Evolutionary conservation across 495 filamentous ascomycete species (phyloP), one percentile per base, ranked within the genome.

Genomic region (Neurospora sp.): DNA sequence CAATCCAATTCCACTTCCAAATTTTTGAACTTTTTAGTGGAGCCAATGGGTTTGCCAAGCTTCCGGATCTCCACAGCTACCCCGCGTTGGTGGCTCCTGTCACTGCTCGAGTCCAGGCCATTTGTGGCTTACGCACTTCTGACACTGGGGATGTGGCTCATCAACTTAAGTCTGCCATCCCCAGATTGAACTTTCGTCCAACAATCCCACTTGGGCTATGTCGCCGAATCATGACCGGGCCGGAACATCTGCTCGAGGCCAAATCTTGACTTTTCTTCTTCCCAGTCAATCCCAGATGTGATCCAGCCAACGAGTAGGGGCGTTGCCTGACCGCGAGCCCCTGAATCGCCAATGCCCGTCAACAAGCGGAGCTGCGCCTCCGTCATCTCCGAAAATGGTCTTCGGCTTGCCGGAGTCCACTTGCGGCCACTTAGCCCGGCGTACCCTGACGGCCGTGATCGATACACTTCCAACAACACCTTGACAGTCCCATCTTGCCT

Each of bases 1-100:
- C 53, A 31, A 61, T 61, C 12, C 22, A 59, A 53, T 59, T 27
- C 48, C 22, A 14, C 48, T 18, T 65, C 37, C 71, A 35, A 72
- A 72, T 72, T 75, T 74, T 74, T 73, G 20, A 77, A 75, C 75
- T 79, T 79, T 78, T 79, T 73, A 71, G 78, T 78, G 78, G 78
- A 69, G 75, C 40, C n/a, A 37, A 35, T 1, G 6, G 27, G 53
- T 4, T 65, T 37, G 53, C 53, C 53, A 65, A 65, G 53, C 53
- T 35, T 65, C 22, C 2, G 0, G 6, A 18, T 35, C 22, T 18
- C 53, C 53, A 61, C 53, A 61, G 27, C 27, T 65, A 65, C 53
- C 53, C 53, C 53, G 53, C 53, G 53, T 35, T 35, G 1, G 53
- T 65, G 53, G 53, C 53, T 61, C 53, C 53, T 31, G 53, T 27